These are phyloP conservation scores for Claviceps maximensis DNA, from an alignment of 2,329 filamentous ascomycete genomes.

Conservation along the genomic window DNA sequence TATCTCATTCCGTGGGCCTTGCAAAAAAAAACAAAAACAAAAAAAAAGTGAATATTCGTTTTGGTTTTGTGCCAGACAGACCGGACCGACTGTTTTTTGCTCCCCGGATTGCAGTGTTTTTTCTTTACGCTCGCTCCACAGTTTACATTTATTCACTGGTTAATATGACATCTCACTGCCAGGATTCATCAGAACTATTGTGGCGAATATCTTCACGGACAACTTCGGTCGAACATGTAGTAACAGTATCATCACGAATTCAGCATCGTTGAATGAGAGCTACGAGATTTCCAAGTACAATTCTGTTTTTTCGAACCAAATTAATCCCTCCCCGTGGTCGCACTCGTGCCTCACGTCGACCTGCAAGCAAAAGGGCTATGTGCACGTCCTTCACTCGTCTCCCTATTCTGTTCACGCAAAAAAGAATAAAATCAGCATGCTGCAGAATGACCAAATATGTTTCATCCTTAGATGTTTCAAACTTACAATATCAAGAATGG, in stretches of 20 bases:
- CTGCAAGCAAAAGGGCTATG: slow-evolving; percentile 11
- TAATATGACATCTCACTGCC: background rate
- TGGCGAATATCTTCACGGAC: background rate
- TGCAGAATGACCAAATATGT: background rate
- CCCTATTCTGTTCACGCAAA: slow-evolving; percentile 8
- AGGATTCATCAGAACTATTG: background rate
- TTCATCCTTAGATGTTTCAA: background rate
- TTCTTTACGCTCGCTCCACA: background rate
- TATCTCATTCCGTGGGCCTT: no score
- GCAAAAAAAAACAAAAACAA: no score
- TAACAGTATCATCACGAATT: background rate
- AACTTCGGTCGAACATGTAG: background rate
- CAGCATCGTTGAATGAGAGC: background rate
- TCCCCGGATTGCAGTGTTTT: background rate
- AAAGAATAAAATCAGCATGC: background rate
- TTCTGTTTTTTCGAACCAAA: background rate
- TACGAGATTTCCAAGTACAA: background rate
- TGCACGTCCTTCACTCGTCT: slow-evolving; percentile 9
- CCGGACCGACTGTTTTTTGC: no score
- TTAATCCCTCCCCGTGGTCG: background rate
- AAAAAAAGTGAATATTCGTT: no score
- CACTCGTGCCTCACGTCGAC: background rate
- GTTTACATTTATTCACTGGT: no score
- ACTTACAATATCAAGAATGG: slow-evolving; percentile 16
- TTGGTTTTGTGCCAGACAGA: no score